Conservation (phyloP, 331 rosid genomes). For the Malus hybrid region DNA sequence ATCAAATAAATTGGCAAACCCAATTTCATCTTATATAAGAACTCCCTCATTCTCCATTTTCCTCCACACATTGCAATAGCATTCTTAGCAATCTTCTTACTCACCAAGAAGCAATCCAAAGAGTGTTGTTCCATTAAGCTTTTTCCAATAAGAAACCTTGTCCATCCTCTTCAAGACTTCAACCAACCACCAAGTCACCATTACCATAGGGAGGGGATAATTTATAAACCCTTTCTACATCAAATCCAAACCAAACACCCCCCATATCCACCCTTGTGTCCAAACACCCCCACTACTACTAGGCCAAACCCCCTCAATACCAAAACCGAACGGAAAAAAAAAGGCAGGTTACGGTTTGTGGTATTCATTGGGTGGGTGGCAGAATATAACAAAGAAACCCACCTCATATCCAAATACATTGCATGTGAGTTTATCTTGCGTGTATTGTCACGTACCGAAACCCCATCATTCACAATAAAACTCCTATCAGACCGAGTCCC, state of each 20-base stretch:
- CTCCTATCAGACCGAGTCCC: not conserved
- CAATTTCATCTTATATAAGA: not conserved
- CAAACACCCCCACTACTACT: conserved; percentile 10
- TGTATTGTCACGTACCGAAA: conserved; percentile 29
- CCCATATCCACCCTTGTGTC: not conserved
- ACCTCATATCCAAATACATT: conserved; percentile 58
- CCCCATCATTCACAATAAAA: conserved; percentile 36
- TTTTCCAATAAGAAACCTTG: not conserved
- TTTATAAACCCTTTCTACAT: too few relatives aligned
- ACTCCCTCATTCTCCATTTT: not conserved
- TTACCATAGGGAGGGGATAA: too few relatives aligned
- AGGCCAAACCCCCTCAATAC: not conserved
- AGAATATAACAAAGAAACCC: conserved; percentile 47
- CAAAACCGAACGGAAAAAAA: not conserved
- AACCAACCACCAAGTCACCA: too few relatives aligned
- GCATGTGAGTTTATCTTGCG: conserved; percentile 44
- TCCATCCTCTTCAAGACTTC: too few relatives aligned
- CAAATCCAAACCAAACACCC: not conserved
- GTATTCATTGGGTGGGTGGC: conserved; percentile 37
- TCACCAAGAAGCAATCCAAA: not conserved
- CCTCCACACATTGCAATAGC: not conserved
- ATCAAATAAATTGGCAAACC: not conserved
- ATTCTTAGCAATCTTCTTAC: not conserved
- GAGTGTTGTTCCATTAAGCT: not conserved
- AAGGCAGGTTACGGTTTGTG: conserved; percentile 33